These are phyloP conservation scores for Agroathelia rolfsii DNA, from an alignment of 1,284 basidiomycete genomes.

Conservation along the genomic window DNA sequence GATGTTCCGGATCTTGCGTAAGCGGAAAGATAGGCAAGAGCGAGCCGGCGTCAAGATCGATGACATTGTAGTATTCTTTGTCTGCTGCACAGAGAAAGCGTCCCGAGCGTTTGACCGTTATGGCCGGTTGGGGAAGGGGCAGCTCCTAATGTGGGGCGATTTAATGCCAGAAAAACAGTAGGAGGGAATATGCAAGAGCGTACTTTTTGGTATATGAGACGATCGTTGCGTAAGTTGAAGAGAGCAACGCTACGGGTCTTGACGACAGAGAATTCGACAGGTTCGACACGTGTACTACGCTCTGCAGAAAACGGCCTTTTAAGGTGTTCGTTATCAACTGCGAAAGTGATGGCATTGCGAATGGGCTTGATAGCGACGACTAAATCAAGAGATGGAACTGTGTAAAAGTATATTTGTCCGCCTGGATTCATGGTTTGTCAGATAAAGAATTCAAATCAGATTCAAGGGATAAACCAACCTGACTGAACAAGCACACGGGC, in stretches of 20 bases:
- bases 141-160: conserved; percentile 52
- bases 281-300: conserved; percentile 31
- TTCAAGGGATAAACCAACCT: conserved; percentile 47
- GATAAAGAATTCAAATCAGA: conserved; percentile 4
- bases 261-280: conserved; percentile 72
- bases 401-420: conserved; percentile 70
- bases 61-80: conserved; percentile 60
- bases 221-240: conserved; percentile 55
- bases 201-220: conserved; percentile 55
- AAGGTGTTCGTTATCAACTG: conserved; percentile 73
- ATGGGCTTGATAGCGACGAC: conserved; percentile 66
- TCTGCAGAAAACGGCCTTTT: conserved; percentile 35
- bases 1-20: conserved; percentile 46
- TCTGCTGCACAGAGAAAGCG: conserved; percentile 69
- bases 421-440: conserved; percentile 32
- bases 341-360: conserved; percentile 67
- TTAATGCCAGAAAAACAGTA: conserved; percentile 2
- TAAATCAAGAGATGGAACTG: conserved; percentile 69
- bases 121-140: conserved; percentile 57
- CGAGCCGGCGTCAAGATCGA: conserved; percentile 63
- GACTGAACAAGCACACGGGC: conserved; percentile 62
- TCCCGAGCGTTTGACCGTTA: conserved; percentile 55
- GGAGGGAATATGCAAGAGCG: conserved; percentile 3
- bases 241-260: conserved; percentile 62
- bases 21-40: conserved; percentile 69